phyloP scores from a whole-genome alignment of 2,329 filamentous ascomycete genomes.

The Curvularia sp. region DNA sequence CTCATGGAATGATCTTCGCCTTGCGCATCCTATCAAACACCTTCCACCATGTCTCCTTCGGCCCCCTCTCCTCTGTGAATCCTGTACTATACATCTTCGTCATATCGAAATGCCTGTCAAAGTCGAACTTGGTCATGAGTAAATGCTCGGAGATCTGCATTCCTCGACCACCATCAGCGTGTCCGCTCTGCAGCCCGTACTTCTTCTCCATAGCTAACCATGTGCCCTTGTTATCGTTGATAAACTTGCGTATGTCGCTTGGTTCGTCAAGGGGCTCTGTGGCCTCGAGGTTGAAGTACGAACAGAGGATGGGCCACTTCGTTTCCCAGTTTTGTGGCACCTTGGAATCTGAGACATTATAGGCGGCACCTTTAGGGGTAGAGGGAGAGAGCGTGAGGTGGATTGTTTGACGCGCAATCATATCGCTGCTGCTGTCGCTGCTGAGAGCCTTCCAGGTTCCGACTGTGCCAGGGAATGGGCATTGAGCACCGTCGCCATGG shows the following conservation, averaged over 20 bases:
- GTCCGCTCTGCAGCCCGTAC: slow-evolving; percentile 47
- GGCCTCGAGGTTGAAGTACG: slow-evolving; percentile 56
- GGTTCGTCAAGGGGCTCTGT: slow-evolving; percentile 31
- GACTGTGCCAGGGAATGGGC: slow-evolving; percentile 51
- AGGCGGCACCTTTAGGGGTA: slow-evolving; percentile 47
- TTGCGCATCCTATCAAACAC: slow-evolving; percentile 56
- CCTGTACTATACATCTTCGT: slow-evolving; percentile 53
- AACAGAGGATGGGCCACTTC: slow-evolving; percentile 57
- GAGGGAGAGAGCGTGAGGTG: slow-evolving; percentile 51
- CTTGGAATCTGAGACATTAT: slow-evolving; percentile 55
- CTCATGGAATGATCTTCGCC: slow-evolving; percentile 52
- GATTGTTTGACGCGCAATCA: slow-evolving; percentile 54
- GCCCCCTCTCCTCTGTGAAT: slow-evolving; percentile 54
- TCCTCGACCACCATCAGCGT: slow-evolving; percentile 49
- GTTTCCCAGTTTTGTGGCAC: slow-evolving; percentile 49
- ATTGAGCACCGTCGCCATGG: slow-evolving; percentile 48
- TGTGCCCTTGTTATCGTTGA: slow-evolving; percentile 35
- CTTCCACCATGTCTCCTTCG: slow-evolving; percentile 50
- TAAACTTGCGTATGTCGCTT: slow-evolving; percentile 38
- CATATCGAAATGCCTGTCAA: slow-evolving; percentile 57
- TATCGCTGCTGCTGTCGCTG: slow-evolving; percentile 50
- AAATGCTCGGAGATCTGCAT: slow-evolving; percentile 54
- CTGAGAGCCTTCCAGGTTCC: slow-evolving; percentile 49
- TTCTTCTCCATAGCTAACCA: slow-evolving; percentile 36
- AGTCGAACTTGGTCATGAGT: slow-evolving; percentile 55